Base-by-base conservation (phyloP, 176 grass and related monocot species). In the Rhynchospora tenuis region DNA sequence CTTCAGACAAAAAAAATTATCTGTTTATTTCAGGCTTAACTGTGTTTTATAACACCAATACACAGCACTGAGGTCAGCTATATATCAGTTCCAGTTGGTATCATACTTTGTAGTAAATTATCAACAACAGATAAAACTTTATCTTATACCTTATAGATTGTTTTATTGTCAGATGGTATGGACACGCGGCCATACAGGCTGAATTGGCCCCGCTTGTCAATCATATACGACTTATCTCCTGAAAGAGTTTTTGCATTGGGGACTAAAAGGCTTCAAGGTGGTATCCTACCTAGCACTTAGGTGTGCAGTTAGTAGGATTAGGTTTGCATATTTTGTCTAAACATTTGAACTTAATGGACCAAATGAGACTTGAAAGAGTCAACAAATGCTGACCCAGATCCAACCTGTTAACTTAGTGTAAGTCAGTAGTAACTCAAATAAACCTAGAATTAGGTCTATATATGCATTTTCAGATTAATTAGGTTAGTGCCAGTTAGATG, bases 131-230 rank as follows among this genome's bases (percentile, higher is more conserved):
- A 16, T 75, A 28, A 29, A 24, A 54, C 48, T 75, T 62, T 23
- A 52, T 69, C 92, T 98, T 89, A 94, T 93, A 82, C 89, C 84
- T 78, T 90, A 87, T 91, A 98, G 95, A 93, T 94, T 87, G 92
- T 98, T 89, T 84, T 98, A 80, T 85, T 98, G 81, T 91, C 95
- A 94, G 90, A 98, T 93, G 95, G 95, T 70, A 98, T 94, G 92
- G 92, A 98, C 86, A 98, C 92, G 81, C 90, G 95, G 67, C 90
- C 95, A 5, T 94, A 94, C 85, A 98, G 95, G 89, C 71, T 98
- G 67, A 94, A 38, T 58, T 98, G 95, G 95, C 92, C 95, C 22
- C 87, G 63, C 65, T 84, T 89, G 38, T 93, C 89, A 85, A 58
- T 93, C 59, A 65, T 98, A 79, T 93, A 94, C 10, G 86, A 98